Evolutionary conservation across 2,329 filamentous ascomycete species (phyloP), one percentile per base, ranked within the genome.

Genomic region (Venturia pyrina): DNA sequence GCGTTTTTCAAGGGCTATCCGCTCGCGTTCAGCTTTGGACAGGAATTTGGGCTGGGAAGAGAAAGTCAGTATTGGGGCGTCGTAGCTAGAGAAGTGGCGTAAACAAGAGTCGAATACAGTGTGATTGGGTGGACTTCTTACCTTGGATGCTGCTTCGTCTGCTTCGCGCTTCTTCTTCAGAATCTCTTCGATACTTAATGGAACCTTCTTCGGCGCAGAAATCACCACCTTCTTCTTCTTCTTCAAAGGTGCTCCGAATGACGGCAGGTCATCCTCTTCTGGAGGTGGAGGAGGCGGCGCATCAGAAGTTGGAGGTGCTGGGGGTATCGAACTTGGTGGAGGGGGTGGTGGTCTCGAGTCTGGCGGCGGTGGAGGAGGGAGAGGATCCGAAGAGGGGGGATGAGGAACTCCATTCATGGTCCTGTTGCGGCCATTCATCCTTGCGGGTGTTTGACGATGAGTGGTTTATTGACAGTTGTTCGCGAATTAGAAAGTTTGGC

Each of bases 141-240:
- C 83, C 78, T 95, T 96, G 65, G 90, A 85, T 11, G 91, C 89
- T 19, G 89, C 91, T 44, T 89, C 89, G 77, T 95, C 91, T 37
- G 90, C 89, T 68, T 90, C 91, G 73, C 89, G 90, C 81, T 96
- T 96, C 78, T 93, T 89, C 70, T 87, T 86, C 28, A 96, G 78
- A 5, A 96, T 83, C 71, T 96, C 90, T 76, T 96, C 92, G 66
- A 96, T 88, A 73, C 91, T 93, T 61, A 96, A 80, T 10, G 89
- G 89, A 72, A 72, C 77, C 68, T 69, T 78, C 78, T 67, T 77
- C 64, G 57, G 70, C 67, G 73, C 71, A 68, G 77, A 70, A 15
- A 11, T 5, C 3, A 28, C 28, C 3, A 34, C n/a, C 17, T 10
- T 62, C 50, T 65, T 64, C 50, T 65, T 64, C 50, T 65, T 64